A percentile compares a stretch with the other conserved stretches of the same genome.
Evolutionary conservation across 495 filamentous ascomycete genomes (phyloP).

Genomic region (Lepraria neglecta): DNA sequence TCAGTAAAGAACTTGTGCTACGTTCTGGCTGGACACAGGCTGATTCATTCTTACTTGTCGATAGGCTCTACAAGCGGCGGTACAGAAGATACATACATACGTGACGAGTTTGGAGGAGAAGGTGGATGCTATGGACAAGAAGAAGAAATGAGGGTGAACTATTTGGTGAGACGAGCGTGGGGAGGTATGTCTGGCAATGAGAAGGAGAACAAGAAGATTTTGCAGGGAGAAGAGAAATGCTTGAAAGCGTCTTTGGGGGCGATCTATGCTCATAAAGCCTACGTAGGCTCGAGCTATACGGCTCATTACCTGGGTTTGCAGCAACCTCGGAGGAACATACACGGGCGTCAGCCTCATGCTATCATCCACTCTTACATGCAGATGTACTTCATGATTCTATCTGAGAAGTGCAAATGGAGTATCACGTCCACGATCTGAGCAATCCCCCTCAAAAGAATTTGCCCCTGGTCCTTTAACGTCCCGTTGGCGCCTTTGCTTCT

Average conservation of each 20-base stretch:
- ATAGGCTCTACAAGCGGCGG: constrained; percentile 81
- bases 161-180: background rate
- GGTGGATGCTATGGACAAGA: constrained; percentile 62
- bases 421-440: too few relatives aligned
- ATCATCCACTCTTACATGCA: background rate
- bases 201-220: background rate
- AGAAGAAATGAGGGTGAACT: constrained; percentile 39
- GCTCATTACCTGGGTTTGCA: background rate
- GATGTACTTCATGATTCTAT: background rate
- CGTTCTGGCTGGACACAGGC: constrained; percentile 9
- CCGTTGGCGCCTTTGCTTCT: too few relatives aligned
- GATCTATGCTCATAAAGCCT: background rate
- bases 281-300: background rate
- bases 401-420: background rate
- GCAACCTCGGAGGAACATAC: background rate
- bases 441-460: too few relatives aligned
- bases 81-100: constrained; percentile 77
- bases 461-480: too few relatives aligned
- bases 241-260: background rate
- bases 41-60: constrained; percentile 17
- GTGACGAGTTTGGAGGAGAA: constrained; percentile 75
- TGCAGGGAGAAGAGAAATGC: background rate
- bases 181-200: background rate
- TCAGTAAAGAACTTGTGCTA: constrained; percentile 19
- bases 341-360: background rate